Percentiles rank a stretch among this genome's conserved stretches.
Conservation (phyloP, 176 grass and related monocot genomes). For the Phyllostachys edulis region DNA sequence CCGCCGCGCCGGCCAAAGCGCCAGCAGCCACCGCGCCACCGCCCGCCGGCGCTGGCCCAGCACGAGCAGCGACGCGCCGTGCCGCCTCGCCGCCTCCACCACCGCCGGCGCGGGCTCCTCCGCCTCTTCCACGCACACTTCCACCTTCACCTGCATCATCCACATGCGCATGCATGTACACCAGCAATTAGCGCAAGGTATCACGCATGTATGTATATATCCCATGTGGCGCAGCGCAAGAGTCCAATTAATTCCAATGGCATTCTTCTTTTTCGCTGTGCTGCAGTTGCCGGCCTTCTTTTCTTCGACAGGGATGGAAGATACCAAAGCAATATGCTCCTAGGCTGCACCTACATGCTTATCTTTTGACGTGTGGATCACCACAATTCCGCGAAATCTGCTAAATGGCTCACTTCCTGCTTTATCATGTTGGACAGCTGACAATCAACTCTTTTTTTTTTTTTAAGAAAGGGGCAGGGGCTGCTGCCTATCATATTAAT, state of each 20-base stretch:
- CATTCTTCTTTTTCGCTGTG: background rate
- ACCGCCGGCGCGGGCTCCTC: conserved; percentile 55
- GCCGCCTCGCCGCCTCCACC: conserved; percentile 59
- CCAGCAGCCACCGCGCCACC: conserved; percentile 24
- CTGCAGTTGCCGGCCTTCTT: background rate
- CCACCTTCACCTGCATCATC: conserved; percentile 50
- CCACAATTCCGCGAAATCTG: background rate
- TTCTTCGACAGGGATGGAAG: background rate
- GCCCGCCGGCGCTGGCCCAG: conserved; percentile 53
- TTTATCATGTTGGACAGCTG: background rate
- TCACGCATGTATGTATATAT: background rate
- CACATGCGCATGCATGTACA: background rate
- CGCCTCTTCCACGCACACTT: conserved; percentile 51
- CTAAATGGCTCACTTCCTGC: background rate
- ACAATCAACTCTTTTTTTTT: background rate
- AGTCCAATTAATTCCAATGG: background rate
- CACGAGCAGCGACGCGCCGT: conserved; percentile 58
- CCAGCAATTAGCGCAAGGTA: background rate
- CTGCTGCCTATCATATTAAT: too few relatives aligned
- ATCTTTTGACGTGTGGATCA: background rate
- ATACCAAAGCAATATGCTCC: background rate
- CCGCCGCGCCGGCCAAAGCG: conserved; percentile 20
- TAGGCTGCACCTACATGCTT: background rate
- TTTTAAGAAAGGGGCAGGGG: too few relatives aligned
- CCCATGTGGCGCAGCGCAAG: background rate